Conservation (phyloP, 2,329 filamentous ascomycete genomes). For the Clarireedia paspali region DNA sequence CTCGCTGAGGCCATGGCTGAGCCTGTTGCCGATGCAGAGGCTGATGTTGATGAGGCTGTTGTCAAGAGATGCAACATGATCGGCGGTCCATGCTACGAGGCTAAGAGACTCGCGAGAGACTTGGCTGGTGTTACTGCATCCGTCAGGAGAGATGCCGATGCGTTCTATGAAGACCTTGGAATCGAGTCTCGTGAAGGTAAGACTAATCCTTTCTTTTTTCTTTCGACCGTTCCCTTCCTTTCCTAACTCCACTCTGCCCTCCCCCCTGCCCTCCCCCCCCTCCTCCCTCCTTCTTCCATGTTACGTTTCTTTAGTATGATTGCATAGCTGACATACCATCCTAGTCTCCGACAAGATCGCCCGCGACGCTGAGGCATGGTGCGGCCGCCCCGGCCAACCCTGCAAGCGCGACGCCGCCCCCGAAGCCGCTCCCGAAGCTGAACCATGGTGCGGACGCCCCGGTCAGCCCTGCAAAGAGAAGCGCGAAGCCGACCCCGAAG, state of each 20-base stretch:
- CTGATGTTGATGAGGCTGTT: slow-evolving; percentile 1
- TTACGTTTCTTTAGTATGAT: not conserved
- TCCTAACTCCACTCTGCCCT: not conserved
- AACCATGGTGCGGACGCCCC: slow-evolving; percentile 12
- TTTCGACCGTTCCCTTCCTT: not conserved
- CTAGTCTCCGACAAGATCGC: slow-evolving; percentile 7
- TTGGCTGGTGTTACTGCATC: slow-evolving; percentile 5
- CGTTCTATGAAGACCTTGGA: not conserved
- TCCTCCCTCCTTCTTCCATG: no score
- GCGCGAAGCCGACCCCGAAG: slow-evolving; percentile 9
- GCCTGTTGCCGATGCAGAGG: not conserved
- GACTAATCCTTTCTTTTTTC: not conserved
- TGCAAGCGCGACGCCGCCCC: slow-evolving; percentile 18
- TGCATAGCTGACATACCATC: not conserved
- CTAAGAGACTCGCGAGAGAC: slow-evolving; percentile 10
- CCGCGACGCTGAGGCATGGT: slow-evolving; percentile 21
- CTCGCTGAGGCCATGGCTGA: slow-evolving; percentile 5
- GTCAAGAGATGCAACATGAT: slow-evolving; percentile 10
- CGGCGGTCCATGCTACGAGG: slow-evolving; percentile 11
- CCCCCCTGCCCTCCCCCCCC: no score
- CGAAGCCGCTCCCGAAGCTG: slow-evolving; percentile 10
- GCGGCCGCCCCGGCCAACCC: slow-evolving; percentile 18
- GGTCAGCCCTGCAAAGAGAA: slow-evolving; percentile 18
- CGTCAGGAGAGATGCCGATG: not conserved
- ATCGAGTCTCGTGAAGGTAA: slow-evolving; percentile 6